Base-by-base conservation (phyloP, 768 basidiomycete species). In the Mycena olivaceomarginata region DNA sequence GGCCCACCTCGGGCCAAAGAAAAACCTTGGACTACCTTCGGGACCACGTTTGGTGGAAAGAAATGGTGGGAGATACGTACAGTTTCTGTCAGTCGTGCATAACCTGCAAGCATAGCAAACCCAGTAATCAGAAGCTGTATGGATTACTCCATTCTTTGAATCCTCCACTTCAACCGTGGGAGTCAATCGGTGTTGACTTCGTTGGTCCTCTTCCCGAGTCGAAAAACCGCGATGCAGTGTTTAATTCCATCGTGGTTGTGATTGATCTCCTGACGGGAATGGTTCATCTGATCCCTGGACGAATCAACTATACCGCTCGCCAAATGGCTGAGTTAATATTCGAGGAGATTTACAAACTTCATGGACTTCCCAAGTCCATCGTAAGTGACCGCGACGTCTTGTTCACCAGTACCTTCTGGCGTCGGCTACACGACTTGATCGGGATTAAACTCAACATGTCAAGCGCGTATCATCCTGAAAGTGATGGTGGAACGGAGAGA, bases 251-350 rank as follows among this genome's bases (percentile, higher is more conserved):
- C 5, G 25, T 22, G 13, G 60, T 63, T 2, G 60, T 40, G 1
- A 63, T 63, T 40, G 37, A 41, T 13, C 15, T 63, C 4, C 60
- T 63, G 0, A 63, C 60, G 15, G 60, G 60, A 9, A 63, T 63
- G 60, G 60, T 63, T n/a, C 60, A 63, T 13, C 31, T 63, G 2
- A 63, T 63, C 25, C 60, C 60, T 2, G 25, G 60, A 9, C 60
- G 60, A 40, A 63, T 63, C 39, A 63, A 63, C 16, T 63, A 63
- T 41, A 63, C 60, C 3, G 60, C 60, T 8, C 60, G 60, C 4
- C 60, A 63, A 13, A 39, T 63, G 60, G 60, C 60, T 10, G 60
- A 63, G 39, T 18, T 63, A 39, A 63, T 63, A 7, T 63, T 63
- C 11, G 60, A 63, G 12, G 16, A 63, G 39, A n/a, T 63, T 2